Conservation (phyloP, 768 basidiomycete species). For the Suillus subaureus region DNA sequence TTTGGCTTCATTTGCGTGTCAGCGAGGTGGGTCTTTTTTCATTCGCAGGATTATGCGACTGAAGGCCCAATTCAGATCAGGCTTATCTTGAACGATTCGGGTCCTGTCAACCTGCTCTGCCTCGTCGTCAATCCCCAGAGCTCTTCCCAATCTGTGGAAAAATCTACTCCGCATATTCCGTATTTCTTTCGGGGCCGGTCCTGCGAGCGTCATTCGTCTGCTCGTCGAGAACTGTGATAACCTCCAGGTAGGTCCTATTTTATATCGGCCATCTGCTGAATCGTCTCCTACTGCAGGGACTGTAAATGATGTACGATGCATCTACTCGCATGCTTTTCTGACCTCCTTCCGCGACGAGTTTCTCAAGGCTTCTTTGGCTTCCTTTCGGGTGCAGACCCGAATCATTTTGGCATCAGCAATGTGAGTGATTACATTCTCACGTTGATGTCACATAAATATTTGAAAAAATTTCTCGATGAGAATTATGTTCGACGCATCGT, state of each 20-base stretch:
- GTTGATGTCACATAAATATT: conserved; percentile 11
- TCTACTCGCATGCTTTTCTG: conserved; percentile 54
- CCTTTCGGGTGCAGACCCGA: conserved; percentile 47
- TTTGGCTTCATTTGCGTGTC: neutral
- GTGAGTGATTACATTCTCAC: conserved; percentile 37
- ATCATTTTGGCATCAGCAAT: conserved; percentile 38
- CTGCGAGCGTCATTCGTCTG: conserved; percentile 41
- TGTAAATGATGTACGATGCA: conserved; percentile 68
- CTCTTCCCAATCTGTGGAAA: too few species aligned
- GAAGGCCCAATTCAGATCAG: neutral
- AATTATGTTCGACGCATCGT: conserved; percentile 64
- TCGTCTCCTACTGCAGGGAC: conserved; percentile 47
- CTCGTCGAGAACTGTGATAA: conserved; percentile 77
- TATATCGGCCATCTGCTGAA: conserved; percentile 5
- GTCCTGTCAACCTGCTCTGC: too few species aligned
- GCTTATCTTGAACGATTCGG: too few species aligned
- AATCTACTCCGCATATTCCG: too few species aligned
- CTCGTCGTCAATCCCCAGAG: too few species aligned
- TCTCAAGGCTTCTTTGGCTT: conserved; percentile 65
- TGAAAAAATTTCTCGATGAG: conserved; percentile 38
- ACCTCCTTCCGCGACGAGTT: conserved; percentile 67
- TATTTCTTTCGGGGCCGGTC: too few species aligned
- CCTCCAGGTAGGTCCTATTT: conserved; percentile 53
- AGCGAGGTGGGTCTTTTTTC: neutral
- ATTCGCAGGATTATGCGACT: too few species aligned